Conservation (phyloP, 2,329 filamentous ascomycete genomes). For the Fusarium nelsonii region DNA sequence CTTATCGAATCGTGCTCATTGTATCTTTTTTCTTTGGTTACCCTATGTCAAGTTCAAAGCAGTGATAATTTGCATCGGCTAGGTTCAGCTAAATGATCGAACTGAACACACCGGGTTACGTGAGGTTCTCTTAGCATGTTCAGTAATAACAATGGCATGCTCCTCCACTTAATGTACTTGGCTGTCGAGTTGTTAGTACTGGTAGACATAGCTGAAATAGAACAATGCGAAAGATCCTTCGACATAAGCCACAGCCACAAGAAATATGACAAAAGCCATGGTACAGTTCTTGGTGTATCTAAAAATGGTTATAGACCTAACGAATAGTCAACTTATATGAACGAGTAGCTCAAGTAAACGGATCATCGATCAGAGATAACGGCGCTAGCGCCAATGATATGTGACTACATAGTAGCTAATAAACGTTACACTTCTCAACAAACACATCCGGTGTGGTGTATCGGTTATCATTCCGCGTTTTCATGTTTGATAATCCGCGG, state of each 20-base stretch:
- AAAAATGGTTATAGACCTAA: neutral
- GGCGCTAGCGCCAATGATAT: accelerated
- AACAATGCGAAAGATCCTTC: no score
- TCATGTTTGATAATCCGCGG: conserved; percentile 33
- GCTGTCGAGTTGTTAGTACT: no score
- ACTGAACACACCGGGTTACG: no score
- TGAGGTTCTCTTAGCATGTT: neutral
- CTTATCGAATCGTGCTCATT: neutral
- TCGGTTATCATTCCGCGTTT: conserved; percentile 45
- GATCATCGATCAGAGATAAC: neutral
- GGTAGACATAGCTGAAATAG: no score
- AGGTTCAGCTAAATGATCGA: neutral
- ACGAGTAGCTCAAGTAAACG: neutral
- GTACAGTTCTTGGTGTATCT: no score
- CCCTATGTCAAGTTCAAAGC: neutral
- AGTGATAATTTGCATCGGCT: neutral
- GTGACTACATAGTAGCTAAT: accelerated
- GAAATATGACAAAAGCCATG: no score
- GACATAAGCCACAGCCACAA: no score
- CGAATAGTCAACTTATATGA: no score
- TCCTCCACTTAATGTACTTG: neutral
- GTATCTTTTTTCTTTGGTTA: neutral
- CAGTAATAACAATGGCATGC: neutral
- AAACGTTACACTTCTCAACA: neutral
- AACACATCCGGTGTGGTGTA: conserved; percentile 41